Percentiles rank a stretch among this genome's conserved stretches.
These are phyloP conservation scores for Debaryomyces prosopidis DNA, from an alignment of 805 yeast species.

Conservation along the genomic window DNA sequence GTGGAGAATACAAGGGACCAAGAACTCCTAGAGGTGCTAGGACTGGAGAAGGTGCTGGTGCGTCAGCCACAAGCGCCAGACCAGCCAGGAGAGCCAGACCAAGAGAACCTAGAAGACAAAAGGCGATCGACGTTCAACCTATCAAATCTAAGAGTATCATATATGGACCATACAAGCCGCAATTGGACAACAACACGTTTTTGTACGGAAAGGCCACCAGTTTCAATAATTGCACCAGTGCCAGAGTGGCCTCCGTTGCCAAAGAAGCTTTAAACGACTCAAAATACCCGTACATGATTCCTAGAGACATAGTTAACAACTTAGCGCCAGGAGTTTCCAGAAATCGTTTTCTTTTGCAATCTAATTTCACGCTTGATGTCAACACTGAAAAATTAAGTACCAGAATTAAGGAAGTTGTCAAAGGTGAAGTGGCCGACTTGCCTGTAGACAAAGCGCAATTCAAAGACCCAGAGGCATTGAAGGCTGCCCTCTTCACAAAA, in stretches of 20 bases:
- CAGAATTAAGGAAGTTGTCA: slow-evolving; percentile 30
- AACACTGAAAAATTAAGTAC: slow-evolving; percentile 19
- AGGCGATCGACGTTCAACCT: slow-evolving; percentile 1
- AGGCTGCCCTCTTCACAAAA: slow-evolving; percentile 11
- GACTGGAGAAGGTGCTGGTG: not conserved
- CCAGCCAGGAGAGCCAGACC: not conserved
- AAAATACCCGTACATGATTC: slow-evolving; percentile 42
- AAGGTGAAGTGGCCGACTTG: slow-evolving; percentile 27
- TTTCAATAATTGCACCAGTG: slow-evolving; percentile 23
- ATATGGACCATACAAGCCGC: slow-evolving; percentile 17
- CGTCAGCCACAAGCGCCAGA: not conserved
- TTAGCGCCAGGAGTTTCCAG: slow-evolving; percentile 13
- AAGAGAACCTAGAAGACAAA: slow-evolving; percentile 4
- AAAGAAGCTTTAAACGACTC: slow-evolving; percentile 38
- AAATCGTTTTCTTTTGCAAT: slow-evolving; percentile 35
- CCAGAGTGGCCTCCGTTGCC: slow-evolving; percentile 42
- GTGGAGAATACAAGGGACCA: not conserved
- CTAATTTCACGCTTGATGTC: slow-evolving; percentile 25
- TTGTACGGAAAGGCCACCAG: slow-evolving; percentile 39
- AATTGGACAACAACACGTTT: slow-evolving; percentile 26
- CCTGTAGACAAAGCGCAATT: slow-evolving; percentile 5
- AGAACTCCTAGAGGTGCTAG: slow-evolving; percentile 1
- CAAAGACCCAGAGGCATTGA: slow-evolving; percentile 6
- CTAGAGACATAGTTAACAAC: slow-evolving; percentile 30
- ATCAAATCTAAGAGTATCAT: slow-evolving; percentile 7